phyloP scores from a whole-genome alignment of 805 yeast species.

The Kodamaea kaohsiungensis region DNA sequence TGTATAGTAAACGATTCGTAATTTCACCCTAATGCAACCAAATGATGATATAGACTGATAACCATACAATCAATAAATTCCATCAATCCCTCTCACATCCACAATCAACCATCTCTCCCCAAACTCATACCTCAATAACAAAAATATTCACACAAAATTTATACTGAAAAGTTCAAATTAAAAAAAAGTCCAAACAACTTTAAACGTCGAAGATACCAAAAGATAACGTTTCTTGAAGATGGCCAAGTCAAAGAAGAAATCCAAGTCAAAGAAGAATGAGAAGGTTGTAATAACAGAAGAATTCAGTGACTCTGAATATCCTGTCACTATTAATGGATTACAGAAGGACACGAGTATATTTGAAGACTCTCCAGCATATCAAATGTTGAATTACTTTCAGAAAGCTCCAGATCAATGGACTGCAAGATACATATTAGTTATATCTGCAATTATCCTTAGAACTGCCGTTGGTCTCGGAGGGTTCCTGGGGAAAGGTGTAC shows the following conservation, averaged over 20 bases:
- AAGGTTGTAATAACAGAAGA: background rate
- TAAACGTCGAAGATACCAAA: background rate
- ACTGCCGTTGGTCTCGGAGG: conserved; percentile 88
- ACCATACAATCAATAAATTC: too few relatives aligned
- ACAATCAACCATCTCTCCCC: background rate
- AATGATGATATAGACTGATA: too few relatives aligned
- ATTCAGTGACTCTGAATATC: background rate
- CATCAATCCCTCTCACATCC: too few relatives aligned
- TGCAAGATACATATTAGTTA: conserved; percentile 71
- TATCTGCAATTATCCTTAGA: conserved; percentile 73
- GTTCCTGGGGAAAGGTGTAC: conserved; percentile 68
- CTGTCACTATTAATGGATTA: background rate
- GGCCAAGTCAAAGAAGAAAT: conserved; percentile 14
- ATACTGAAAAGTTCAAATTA: background rate
- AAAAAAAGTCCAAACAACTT: background rate
- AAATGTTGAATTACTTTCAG: conserved; percentile 74
- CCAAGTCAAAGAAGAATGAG: conserved; percentile 6
- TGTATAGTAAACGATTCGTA: too few relatives aligned
- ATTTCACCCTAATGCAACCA: too few relatives aligned
- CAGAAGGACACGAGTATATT: conserved; percentile 22
- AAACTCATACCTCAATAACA: too few relatives aligned
- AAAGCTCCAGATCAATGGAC: conserved; percentile 90
- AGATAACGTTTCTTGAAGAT: background rate
- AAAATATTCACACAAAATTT: background rate
- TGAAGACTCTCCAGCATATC: conserved; percentile 69